These are phyloP conservation scores for Trametes cingulata DNA, from an alignment of 768 basidiomycete species.

Conservation along the genomic window DNA sequence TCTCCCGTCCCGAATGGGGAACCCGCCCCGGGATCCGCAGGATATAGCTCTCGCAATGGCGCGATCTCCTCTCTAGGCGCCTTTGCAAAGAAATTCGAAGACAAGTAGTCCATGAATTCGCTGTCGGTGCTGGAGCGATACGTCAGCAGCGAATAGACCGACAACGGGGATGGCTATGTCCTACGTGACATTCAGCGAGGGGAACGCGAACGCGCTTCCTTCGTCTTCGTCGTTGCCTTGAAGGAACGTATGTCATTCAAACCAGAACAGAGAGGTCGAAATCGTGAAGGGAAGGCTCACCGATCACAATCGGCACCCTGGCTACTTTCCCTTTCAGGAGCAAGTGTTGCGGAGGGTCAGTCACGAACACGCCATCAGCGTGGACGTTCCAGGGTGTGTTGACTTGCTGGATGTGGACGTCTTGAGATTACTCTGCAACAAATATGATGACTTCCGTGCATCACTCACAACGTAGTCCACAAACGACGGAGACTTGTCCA, in stretches of 20 bases:
- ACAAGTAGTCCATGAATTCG: constrained; percentile 3
- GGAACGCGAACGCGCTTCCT: constrained; percentile 20
- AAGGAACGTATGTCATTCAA: background rate
- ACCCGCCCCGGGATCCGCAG: constrained; percentile 21
- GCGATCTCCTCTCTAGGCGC: background rate
- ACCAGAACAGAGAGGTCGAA: background rate
- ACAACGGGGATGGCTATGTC: background rate
- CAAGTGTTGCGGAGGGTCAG: constrained; percentile 7
- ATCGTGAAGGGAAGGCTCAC: background rate
- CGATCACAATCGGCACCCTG: constrained; percentile 21
- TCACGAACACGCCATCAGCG: constrained; percentile 24
- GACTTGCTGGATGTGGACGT: background rate
- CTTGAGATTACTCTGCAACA: background rate
- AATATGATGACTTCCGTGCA: background rate
- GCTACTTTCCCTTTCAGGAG: constrained; percentile 17
- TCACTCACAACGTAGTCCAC: constrained; percentile 1
- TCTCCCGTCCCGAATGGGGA: constrained; percentile 26
- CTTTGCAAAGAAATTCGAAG: background rate
- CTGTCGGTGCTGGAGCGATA: constrained; percentile 3
- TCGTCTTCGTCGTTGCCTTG: constrained; percentile 23
- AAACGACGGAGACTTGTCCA: constrained; percentile 13
- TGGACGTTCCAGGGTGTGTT: constrained; percentile 19
- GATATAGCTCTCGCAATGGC: constrained; percentile 12
- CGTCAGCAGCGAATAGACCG: background rate
- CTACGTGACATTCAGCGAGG: constrained; percentile 13